phyloP scores from a whole-genome alignment of 768 basidiomycete genomes.

The Scleroderma bovista region DNA sequence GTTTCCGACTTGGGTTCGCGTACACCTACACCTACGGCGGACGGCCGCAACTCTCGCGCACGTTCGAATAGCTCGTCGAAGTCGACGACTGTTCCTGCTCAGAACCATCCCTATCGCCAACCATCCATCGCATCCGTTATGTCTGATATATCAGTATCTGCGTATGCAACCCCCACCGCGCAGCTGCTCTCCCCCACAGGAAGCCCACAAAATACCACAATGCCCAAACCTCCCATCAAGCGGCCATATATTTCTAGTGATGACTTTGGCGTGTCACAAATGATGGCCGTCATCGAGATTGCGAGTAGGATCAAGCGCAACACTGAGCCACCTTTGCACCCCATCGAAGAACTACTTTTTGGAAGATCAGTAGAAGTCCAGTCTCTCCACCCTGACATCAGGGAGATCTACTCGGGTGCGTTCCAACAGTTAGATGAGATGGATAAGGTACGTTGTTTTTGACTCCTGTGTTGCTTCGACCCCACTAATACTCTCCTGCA shows the following conservation, averaged over 20 bases:
- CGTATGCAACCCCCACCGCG: slow-evolving; percentile 40
- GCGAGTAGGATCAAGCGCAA: slow-evolving; percentile 39
- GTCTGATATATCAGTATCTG: slow-evolving; percentile 47
- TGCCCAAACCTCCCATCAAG: slow-evolving; percentile 33
- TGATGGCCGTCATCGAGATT: slow-evolving; percentile 85
- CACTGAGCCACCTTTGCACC: slow-evolving; percentile 40
- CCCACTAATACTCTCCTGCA: not conserved
- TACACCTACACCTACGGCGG: slow-evolving; percentile 23
- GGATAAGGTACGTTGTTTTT: slow-evolving; percentile 58
- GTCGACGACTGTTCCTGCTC: slow-evolving; percentile 24
- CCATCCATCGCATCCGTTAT: slow-evolving; percentile 73
- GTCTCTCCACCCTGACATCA: slow-evolving; percentile 61
- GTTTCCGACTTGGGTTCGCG: slow-evolving; percentile 18
- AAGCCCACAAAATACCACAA: slow-evolving; percentile 11
- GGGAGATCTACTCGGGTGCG: slow-evolving; percentile 64
- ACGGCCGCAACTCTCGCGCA: slow-evolving; percentile 9
- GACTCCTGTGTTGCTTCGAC: too few relatives aligned
- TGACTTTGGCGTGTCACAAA: slow-evolving; percentile 80
- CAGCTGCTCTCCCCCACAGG: slow-evolving; percentile 24
- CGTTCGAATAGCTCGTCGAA: slow-evolving; percentile 19
- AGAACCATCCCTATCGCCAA: slow-evolving; percentile 40
- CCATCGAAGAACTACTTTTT: slow-evolving; percentile 72
- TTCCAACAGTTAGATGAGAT: slow-evolving; percentile 75
- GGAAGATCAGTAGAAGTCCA: slow-evolving; percentile 58
- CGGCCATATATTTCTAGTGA: slow-evolving; percentile 57